Percentiles rank a stretch among this genome's conserved stretches.
phyloP scores from a whole-genome alignment of 495 filamentous ascomycete species.

The Lepraria neglecta region DNA sequence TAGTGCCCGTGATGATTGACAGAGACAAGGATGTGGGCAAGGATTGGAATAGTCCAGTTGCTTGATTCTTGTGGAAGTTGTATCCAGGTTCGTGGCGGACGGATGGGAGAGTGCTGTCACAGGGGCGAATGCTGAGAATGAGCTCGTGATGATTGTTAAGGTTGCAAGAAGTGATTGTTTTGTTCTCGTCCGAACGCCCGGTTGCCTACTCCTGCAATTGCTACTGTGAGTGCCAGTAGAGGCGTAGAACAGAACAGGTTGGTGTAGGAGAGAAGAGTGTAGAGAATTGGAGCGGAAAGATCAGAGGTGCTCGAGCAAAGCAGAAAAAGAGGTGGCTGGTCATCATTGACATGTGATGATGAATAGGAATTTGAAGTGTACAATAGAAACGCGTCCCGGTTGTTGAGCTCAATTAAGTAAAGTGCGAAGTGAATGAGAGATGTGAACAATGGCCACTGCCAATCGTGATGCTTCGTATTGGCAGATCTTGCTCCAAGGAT shows the following conservation, averaged over 20 bases:
- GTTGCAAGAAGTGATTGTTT: no score
- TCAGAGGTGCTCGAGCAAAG: not conserved
- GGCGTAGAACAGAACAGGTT: not conserved
- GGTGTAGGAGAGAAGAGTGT: not conserved
- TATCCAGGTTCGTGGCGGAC: no score
- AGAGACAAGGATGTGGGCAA: no score
- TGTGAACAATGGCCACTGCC: not conserved
- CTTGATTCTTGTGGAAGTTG: no score
- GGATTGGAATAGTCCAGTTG: no score
- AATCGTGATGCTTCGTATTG: not conserved
- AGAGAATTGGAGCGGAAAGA: not conserved
- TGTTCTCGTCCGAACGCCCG: no score
- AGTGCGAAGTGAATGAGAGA: constrained; percentile 1
- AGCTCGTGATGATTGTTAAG: no score
- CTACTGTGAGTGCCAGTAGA: no score
- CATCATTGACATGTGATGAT: constrained; percentile 1
- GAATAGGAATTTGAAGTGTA: not conserved
- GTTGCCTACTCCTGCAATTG: no score
- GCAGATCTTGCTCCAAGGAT: not conserved
- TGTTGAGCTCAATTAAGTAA: not conserved
- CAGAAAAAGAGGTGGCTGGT: not conserved
- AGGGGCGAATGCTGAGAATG: no score
- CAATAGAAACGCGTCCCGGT: not conserved
- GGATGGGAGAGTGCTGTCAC: no score
- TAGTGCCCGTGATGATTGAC: no score